Evolutionary conservation across 352 stramenopile species (phyloP), one percentile per base, ranked within the genome.

Genomic region (Globisporangium paroecandrum): DNA sequence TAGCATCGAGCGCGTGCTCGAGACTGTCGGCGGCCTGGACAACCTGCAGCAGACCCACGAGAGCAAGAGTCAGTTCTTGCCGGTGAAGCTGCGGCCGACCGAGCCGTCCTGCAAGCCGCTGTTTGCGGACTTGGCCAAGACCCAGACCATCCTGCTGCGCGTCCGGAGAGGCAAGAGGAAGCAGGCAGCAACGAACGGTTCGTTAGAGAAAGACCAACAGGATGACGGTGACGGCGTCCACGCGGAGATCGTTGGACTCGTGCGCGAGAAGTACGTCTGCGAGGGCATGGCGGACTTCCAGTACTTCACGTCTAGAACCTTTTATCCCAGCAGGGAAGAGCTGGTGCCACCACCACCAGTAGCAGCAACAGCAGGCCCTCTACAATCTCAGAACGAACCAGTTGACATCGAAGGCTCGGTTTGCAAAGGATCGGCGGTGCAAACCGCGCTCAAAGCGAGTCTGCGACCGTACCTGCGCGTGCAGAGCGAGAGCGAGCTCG

Each of bases 281-380:
- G 83, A 94, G 72, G 87, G 87, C 63, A 92, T 94, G 85, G 87
- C 85, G 32, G 87, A 94, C 69, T 94, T 92, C 71, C 87, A 94
- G 73, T 94, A 90, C 73, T 84, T 94, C 36, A 91, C 87, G 1
- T 74, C 85, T 24, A 64, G 75, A 18, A 71, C 75, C 24, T 94
- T 92, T 66, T 87, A 85, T 56, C 77, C 80, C 46, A 58, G 51
- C 41, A 46, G 20, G 7, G 13, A 29, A 32, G 10, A 20, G n/a
- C n/a, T 20, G 8, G 34, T 64, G n/a, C 25, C 18, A 9, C 15
- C 58, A 25, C 6, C 58, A 36, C 15, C 13, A 62, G 49, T 29
- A 15, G 49, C 24, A 66, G 57, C 47, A 66, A 51, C 47, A 22
- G 5, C 2, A 22, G 53, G 34, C 3, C 24, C 27, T 43, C 65